phyloP scores from a whole-genome alignment of 768 basidiomycete genomes.

The Mrakia gelida region DNA sequence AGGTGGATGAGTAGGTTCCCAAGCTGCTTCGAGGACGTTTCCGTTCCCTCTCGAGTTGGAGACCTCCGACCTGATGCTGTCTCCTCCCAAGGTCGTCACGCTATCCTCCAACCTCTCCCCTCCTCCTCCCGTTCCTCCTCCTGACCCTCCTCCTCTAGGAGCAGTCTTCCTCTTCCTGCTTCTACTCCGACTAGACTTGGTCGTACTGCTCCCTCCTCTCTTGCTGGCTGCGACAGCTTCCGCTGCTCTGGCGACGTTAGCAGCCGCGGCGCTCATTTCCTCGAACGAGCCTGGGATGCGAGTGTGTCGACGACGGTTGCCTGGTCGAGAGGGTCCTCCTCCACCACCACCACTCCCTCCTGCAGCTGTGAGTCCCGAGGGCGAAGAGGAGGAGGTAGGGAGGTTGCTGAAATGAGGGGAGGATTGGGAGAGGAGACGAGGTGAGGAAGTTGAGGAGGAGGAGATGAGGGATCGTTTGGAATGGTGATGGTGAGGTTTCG shows the following conservation, averaged over 20 bases:
- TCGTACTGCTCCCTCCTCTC: constrained; percentile 1
- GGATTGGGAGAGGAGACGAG: not conserved
- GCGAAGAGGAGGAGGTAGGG: not conserved
- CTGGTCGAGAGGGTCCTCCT: not conserved
- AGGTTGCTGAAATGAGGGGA: constrained; percentile 12
- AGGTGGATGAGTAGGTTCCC: not conserved
- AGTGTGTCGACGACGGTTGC: not conserved
- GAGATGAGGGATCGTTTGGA: constrained; percentile 20
- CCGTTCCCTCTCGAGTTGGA: not conserved
- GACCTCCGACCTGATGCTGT: constrained; percentile 23
- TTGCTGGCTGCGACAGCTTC: constrained; percentile 54
- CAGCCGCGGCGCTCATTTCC: constrained; percentile 52
- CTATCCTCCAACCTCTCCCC: constrained; percentile 16
- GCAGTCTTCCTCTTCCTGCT: not conserved
- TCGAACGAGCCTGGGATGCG: constrained; percentile 22
- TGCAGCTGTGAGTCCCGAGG: not conserved
- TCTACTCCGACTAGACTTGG: constrained; percentile 11
- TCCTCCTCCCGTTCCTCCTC: not conserved
- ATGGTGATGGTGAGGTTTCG: constrained; percentile 6
- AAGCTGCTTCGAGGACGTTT: not conserved
- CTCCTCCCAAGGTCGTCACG: constrained; percentile 13
- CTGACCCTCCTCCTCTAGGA: not conserved
- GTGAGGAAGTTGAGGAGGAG: not conserved
- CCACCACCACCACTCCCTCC: not conserved
- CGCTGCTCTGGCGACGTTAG: constrained; percentile 67